These are phyloP conservation scores for Myxozyma neotropica DNA, from an alignment of 805 yeast genomes.

Conservation along the genomic window DNA sequence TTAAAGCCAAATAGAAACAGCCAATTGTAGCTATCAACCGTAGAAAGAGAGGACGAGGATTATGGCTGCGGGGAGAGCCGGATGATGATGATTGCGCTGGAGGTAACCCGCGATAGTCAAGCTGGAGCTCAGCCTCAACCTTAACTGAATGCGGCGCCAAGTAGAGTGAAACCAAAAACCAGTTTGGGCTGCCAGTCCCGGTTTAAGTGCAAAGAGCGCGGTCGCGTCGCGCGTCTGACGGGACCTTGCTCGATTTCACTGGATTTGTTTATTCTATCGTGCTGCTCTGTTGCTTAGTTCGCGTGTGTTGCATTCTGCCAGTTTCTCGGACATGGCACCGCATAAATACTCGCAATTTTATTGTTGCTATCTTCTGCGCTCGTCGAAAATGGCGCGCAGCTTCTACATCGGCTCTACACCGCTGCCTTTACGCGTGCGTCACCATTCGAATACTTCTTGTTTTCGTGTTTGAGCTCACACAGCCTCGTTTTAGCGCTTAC, in stretches of 20 bases:
- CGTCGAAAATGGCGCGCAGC: constrained; percentile 57
- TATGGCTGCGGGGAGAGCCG: background rate
- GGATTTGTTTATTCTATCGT: background rate
- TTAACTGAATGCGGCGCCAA: no score
- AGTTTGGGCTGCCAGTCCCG: no score
- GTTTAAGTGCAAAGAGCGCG: no score
- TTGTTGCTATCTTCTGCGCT: constrained; percentile 70
- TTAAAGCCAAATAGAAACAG: background rate
- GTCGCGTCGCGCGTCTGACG: no score
- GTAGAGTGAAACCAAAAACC: no score
- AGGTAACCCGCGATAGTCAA: no score
- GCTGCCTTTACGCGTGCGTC: constrained; percentile 54
- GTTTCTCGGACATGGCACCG: background rate
- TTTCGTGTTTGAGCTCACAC: constrained; percentile 2
- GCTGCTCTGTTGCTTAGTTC: background rate
- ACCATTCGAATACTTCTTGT: background rate
- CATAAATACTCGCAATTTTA: constrained; percentile 48
- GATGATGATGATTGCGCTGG: no score
- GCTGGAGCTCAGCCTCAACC: no score
- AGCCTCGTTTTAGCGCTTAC: constrained; percentile 48
- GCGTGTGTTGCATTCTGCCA: no score
- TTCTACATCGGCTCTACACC: constrained; percentile 85
- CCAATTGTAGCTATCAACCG: background rate
- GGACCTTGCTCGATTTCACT: background rate
- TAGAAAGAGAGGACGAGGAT: background rate